Evolutionary conservation across 2,329 filamentous ascomycete species (phyloP).

Genomic region (Capronia americana): DNA sequence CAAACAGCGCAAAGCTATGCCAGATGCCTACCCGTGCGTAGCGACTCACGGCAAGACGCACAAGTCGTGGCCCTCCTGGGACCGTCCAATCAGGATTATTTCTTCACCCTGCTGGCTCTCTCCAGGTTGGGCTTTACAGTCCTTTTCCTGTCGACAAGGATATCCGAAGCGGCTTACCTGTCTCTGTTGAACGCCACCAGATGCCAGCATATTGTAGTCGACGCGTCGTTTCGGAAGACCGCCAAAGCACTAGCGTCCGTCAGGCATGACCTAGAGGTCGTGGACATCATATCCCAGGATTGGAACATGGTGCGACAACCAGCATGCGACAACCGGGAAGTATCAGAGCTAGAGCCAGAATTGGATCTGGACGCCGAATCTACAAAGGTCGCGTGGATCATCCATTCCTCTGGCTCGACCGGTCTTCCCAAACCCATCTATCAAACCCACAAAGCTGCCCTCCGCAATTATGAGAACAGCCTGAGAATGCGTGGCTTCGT

Average conservation of each 20-base stretch:
- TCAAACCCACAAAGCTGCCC: conserved; percentile 46
- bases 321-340: conserved; percentile 34
- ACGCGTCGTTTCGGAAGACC: conserved; percentile 40
- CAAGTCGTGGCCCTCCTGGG: conserved; percentile 29
- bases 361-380: conserved; percentile 35
- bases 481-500: conserved; percentile 39
- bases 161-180: conserved; percentile 59
- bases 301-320: conserved; percentile 9
- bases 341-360: conserved; percentile 15
- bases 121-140: conserved; percentile 62
- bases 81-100: conserved; percentile 32
- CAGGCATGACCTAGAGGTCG: conserved; percentile 39
- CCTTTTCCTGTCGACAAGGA: conserved; percentile 61
- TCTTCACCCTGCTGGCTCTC: conserved; percentile 51
- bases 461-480: conserved; percentile 34
- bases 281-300: conserved; percentile 39
- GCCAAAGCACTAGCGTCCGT: conserved; percentile 39
- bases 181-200: conserved; percentile 47
- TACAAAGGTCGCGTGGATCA: conserved; percentile 48
- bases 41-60: neutral
- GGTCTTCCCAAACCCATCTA: conserved; percentile 56
- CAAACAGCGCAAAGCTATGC: conserved; percentile 22
- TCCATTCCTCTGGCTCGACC: conserved; percentile 58
- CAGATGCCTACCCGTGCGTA: too few relatives aligned
- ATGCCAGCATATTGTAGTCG: conserved; percentile 46